phyloP scores from a whole-genome alignment of 345 rosid species.

The Gossypioides kirkii region DNA sequence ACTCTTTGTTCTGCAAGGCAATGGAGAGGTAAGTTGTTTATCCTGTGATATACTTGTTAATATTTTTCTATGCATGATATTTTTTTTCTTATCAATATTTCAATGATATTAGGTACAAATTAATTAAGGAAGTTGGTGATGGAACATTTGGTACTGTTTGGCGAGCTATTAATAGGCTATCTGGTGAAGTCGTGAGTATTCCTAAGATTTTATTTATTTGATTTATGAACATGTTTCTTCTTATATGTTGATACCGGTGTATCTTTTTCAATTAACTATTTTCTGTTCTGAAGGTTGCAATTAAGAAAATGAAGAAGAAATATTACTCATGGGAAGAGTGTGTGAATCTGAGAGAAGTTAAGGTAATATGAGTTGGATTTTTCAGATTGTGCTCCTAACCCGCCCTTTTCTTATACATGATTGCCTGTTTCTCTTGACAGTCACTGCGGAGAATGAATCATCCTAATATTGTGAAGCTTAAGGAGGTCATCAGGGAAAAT shows the following conservation, averaged over 20 bases:
- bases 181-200: slow-evolving; percentile 81
- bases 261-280: not conserved
- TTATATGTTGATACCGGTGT: not conserved
- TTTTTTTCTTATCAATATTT: not conserved
- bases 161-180: slow-evolving; percentile 70
- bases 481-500: slow-evolving; percentile 90
- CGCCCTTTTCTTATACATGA: not conserved
- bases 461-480: slow-evolving; percentile 97
- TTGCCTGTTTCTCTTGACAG: slow-evolving; percentile 28
- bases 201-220: not conserved
- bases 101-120: slow-evolving; percentile 53
- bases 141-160: slow-evolving; percentile 96
- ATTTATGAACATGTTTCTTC: not conserved
- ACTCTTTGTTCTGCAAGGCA: slow-evolving; percentile 30
- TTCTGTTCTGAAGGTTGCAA: slow-evolving; percentile 58
- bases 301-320: slow-evolving; percentile 95
- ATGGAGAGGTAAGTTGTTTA: slow-evolving; percentile 70
- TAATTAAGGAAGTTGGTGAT: slow-evolving; percentile 90
- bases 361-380: slow-evolving; percentile 38
- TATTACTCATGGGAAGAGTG: slow-evolving; percentile 95
- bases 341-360: slow-evolving; percentile 87
- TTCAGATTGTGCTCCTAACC: not conserved
- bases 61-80: not conserved
- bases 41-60: not conserved
- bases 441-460: slow-evolving; percentile 84